These are phyloP conservation scores for Mrakia frigida DNA, from an alignment of 768 basidiomycete genomes.

Conservation along the genomic window DNA sequence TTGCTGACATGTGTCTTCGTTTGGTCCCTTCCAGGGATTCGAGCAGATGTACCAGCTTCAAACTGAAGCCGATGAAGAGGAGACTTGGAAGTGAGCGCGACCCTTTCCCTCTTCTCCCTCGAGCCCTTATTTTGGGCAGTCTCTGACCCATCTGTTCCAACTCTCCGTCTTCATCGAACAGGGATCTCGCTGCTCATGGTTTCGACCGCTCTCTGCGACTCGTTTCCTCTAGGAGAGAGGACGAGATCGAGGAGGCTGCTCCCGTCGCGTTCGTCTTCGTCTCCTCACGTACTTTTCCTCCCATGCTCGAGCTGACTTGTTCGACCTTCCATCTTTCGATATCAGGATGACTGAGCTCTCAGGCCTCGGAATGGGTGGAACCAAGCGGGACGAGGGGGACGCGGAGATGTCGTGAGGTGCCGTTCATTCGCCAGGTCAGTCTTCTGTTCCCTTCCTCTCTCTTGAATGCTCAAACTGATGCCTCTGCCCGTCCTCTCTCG, in stretches of 20 bases:
- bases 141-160: background rate
- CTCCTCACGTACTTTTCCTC: background rate
- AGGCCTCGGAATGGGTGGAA: slow-evolving; percentile 15
- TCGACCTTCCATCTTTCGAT: background rate
- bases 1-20: background rate
- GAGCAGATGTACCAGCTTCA: slow-evolving; percentile 79
- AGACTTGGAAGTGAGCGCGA: slow-evolving; percentile 57
- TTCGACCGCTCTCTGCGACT: slow-evolving; percentile 64
- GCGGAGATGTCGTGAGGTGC: slow-evolving; percentile 2
- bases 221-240: slow-evolving; percentile 57
- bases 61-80: slow-evolving; percentile 66
- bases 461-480: too few species aligned
- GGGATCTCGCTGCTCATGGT: slow-evolving; percentile 61
- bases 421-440: background rate
- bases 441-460: too few species aligned
- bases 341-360: slow-evolving; percentile 1
- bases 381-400: slow-evolving; percentile 7
- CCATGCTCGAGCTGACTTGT: background rate
- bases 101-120: background rate
- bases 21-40: slow-evolving; percentile 48
- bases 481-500: too few species aligned
- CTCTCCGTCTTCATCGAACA: background rate
- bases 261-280: slow-evolving; percentile 9
- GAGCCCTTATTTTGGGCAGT: background rate
- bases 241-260: slow-evolving; percentile 41